Evolutionary conservation across 139 green algal genomes (phyloP).

Genomic region (Ettlia oleoabundans): DNA sequence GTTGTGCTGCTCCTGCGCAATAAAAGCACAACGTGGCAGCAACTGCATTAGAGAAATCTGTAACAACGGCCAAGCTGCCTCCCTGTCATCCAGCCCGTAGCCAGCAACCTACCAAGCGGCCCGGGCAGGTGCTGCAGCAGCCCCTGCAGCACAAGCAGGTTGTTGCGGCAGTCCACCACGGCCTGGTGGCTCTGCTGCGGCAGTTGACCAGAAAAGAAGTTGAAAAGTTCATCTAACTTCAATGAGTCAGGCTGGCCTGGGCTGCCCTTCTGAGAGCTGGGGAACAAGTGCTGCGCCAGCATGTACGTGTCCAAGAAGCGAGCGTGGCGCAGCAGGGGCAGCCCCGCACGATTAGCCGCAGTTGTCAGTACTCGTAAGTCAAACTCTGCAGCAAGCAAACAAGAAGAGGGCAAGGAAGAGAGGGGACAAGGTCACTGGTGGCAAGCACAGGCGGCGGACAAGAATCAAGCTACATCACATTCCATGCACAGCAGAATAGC

Average conservation of each 20-base stretch:
- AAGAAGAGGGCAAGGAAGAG: not conserved
- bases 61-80: not conserved
- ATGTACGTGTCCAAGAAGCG: slow-evolving; percentile 58
- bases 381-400: not conserved
- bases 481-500: too few species aligned
- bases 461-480: too few species aligned
- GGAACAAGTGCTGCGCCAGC: slow-evolving; percentile 15
- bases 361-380: slow-evolving; percentile 51
- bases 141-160: slow-evolving; percentile 2
- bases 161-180: slow-evolving; percentile 26
- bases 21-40: too few species aligned
- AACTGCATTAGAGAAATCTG: too few species aligned
- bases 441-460: too few species aligned
- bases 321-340: slow-evolving; percentile 45
- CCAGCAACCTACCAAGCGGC: not conserved
- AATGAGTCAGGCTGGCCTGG: not conserved
- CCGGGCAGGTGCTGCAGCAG: slow-evolving; percentile 5
- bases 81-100: not conserved
- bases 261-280: not conserved
- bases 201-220: not conserved
- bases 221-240: slow-evolving; percentile 10
- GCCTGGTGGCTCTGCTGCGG: slow-evolving; percentile 24
- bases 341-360: slow-evolving; percentile 16
- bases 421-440: not conserved
- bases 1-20: too few species aligned